Base-by-base conservation (phyloP, 305 asterid genomes). In the Ajuga reptans region DNA sequence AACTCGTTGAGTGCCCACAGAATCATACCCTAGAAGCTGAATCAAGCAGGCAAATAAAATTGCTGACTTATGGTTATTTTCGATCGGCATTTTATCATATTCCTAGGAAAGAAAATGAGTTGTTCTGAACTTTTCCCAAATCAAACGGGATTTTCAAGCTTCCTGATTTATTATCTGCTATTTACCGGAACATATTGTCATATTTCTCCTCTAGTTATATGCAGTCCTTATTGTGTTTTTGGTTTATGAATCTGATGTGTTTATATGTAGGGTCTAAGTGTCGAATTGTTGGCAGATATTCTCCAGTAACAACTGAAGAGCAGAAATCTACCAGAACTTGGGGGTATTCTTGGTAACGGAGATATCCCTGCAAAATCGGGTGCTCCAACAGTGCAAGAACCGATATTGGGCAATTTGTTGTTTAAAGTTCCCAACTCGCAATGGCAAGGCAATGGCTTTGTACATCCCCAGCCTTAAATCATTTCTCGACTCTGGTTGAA, bases 261-360 rank as follows among this genome's bases (percentile, higher is more conserved):
- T 14, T 49, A 9, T 29, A 62, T 77, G 78, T 84, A 93, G 99
- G 82, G 72, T 61, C 91, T 83, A 77, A 82, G 99, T 71, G 77
- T 91, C 58, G 91, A 87, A 67, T 74, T 91, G 79, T 79, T 93
- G 79, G 96, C 99, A 5, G 95, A 85, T 53, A 59, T 82, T 66
- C 36, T 85, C 71, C 89, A 85, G 80, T 92, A 86, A 72, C 85
- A 89, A 70, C 60, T 89, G 71, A 91, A 84, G 84, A 53, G 76
- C 29, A 95, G 96, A 71, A 81, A 78, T 66, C 69, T 84, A 66
- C 82, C 84, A 39, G 92, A 86, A 75, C 75, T 65, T 59, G 86
- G 70, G 14, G 72, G 43, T 54, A 34, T 50, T 69, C 29, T 76
- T 41, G 54, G 39, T 64, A 68, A 78, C 29, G 84, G 72, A 71